Percentiles rank a stretch among this genome's conserved stretches.
Conservation (phyloP, 2,329 filamentous ascomycete genomes). For the Periglandula ipomoeae region DNA sequence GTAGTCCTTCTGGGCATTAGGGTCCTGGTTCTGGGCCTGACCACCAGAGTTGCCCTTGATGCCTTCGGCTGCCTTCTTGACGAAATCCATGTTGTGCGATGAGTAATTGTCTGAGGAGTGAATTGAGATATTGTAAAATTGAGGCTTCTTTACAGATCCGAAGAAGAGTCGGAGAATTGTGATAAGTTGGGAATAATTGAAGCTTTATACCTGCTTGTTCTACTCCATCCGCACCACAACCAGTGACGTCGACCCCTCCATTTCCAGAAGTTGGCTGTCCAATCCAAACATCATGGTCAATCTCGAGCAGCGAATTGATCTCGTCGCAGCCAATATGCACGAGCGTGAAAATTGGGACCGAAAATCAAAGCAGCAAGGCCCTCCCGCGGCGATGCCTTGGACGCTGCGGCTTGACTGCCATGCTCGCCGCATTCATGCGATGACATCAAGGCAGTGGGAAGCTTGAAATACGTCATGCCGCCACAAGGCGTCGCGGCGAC, state of each 20-base stretch:
- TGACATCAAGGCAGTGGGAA: not conserved
- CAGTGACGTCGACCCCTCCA: not conserved
- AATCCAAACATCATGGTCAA: not conserved
- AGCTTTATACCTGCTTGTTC: not conserved
- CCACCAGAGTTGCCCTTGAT: constrained; percentile 11
- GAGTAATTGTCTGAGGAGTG: not conserved
- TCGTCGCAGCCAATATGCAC: no score
- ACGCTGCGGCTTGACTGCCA: not conserved
- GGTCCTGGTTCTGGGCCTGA: constrained; percentile 12
- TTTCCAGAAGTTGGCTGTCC: not conserved
- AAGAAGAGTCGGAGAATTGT: no score
- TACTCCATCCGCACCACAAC: not conserved
- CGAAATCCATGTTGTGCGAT: constrained; percentile 27
- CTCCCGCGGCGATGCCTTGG: no score
- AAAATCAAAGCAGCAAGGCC: not conserved
- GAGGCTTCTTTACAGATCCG: no score
- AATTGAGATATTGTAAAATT: not conserved
- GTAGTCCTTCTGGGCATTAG: constrained; percentile 21
- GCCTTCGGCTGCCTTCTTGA: constrained; percentile 25
- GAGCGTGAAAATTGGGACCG: not conserved
- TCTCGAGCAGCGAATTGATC: no score
- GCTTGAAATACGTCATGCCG: not conserved
- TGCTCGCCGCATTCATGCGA: not conserved
- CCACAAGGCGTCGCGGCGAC: not conserved
- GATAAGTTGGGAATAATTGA: not conserved